Base-by-base conservation (phyloP, 169 alveolate species). In the Cryptosporidium muris region DNA sequence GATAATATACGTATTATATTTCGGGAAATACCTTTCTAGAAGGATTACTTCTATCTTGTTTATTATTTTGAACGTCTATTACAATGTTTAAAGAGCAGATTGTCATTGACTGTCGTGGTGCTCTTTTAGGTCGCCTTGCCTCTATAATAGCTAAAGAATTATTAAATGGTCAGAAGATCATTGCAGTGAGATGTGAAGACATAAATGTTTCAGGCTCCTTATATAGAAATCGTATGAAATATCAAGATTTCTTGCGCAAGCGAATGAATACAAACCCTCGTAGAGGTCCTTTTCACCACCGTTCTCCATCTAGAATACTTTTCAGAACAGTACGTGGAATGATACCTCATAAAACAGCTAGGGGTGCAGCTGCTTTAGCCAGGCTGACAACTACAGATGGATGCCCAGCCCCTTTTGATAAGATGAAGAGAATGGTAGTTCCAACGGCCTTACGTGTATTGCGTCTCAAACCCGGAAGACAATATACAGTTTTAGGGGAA, bases 301-400 rank as follows among this genome's bases (percentile, higher is more conserved):
- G 99, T 81, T 95, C 98, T 45, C 99, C 99, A 42, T 92, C 99
- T 36, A 97, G 96, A 90, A 95, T 97, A 63, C 94, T 98, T 92
- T 97, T 98, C 98, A 95, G 99, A 90, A 94, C 96, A 63, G 97
- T 97, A 65, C 95, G 99, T 64, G 99, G 99, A 68, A 98, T 98
- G 99, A 88, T 97, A 66, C 99, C 99, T 14, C 99, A 98, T 91
- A 97, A 97, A 91, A 96, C 99, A 37, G 92, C 97, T 80, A 94
- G 98, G 80, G 99, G 99, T 49, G 96, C 96, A 80, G 95, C 96
- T 63, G 99, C 99, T 51, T 93, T 98, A 64, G 95, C 91, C 51
- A 92, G 97, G 65, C 94, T 98, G 47, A 96, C 95, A 92, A 95
- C 95, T 45, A 93, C 92, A 90, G 99, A 96, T 66, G 99, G 99